Evolutionary conservation across 176 grass and related monocot species (phyloP).

Genomic region (Cymbopogon citratus): DNA sequence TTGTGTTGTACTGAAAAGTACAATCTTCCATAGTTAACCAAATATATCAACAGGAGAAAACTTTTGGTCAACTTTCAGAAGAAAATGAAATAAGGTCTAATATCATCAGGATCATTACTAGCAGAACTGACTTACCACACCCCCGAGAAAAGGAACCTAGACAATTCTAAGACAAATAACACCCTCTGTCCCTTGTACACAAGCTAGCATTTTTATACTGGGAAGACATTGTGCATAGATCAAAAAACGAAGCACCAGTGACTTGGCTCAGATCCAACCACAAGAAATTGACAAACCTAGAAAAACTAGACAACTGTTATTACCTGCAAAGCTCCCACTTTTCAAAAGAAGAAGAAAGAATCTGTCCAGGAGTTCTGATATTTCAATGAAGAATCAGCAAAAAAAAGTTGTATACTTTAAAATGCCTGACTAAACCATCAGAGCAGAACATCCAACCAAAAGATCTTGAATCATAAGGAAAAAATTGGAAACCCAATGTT

Average conservation of each 20-base stretch:
- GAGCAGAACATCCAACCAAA: not conserved
- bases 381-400: conserved; percentile 2
- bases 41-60: too few relatives aligned
- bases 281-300: not conserved
- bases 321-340: conserved; percentile 1
- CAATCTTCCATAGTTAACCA: too few relatives aligned
- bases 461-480: not conserved
- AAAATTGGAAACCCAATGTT: not conserved
- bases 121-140: too few relatives aligned
- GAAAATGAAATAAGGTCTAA: too few relatives aligned
- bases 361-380: not conserved
- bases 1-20: too few relatives aligned
- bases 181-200: too few relatives aligned
- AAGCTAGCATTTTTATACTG: not conserved
- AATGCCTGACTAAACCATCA: not conserved
- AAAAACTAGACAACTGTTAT: not conserved
- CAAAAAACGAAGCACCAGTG: not conserved
- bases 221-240: not conserved
- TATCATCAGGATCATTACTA: too few relatives aligned
- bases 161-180: too few relatives aligned
- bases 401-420: not conserved
- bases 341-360: not conserved
- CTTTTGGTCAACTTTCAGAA: too few relatives aligned
- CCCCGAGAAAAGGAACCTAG: too few relatives aligned
- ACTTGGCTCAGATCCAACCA: not conserved